These are phyloP conservation scores for Pyronema domesticum DNA, from an alignment of 495 filamentous ascomycete genomes.

Conservation along the genomic window DNA sequence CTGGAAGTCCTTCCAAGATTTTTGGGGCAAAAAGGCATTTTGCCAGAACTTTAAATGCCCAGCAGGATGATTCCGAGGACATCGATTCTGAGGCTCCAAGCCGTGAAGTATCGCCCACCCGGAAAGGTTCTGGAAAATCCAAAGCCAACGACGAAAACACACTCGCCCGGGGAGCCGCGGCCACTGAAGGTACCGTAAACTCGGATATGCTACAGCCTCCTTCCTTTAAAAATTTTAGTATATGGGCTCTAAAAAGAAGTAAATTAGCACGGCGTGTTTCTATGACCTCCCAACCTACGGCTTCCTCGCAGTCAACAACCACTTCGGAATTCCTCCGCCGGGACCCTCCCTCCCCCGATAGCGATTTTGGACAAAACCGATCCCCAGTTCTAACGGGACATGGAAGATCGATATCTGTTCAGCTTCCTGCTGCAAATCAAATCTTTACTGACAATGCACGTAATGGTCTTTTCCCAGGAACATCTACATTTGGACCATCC, in stretches of 20 bases:
- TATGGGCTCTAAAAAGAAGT: not conserved
- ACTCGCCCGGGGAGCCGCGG: not conserved
- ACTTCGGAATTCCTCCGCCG: slow-evolving; percentile 10
- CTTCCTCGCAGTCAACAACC: slow-evolving; percentile 10
- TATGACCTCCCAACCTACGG: slow-evolving; percentile 18
- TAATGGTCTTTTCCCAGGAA: too few relatives aligned
- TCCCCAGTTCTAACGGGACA: not conserved
- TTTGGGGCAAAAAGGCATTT: not conserved
- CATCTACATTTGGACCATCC: not conserved
- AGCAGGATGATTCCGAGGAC: not conserved
- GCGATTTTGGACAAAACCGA: not conserved
- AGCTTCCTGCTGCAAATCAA: not conserved
- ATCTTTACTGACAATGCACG: not conserved
- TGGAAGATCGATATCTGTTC: not conserved
- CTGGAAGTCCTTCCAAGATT: not conserved
- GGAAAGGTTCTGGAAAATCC: too few relatives aligned
- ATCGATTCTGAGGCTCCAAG: not conserved
- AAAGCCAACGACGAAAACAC: not conserved
- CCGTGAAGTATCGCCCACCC: not conserved
- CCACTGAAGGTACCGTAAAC: not conserved
- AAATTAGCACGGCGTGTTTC: slow-evolving; percentile 14
- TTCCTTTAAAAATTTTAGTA: not conserved
- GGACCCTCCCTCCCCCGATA: not conserved
- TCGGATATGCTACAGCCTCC: not conserved
- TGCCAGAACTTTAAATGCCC: not conserved